Conservation (phyloP, 2,329 filamentous ascomycete species). For the Tolypocladium cylindrosporum region DNA sequence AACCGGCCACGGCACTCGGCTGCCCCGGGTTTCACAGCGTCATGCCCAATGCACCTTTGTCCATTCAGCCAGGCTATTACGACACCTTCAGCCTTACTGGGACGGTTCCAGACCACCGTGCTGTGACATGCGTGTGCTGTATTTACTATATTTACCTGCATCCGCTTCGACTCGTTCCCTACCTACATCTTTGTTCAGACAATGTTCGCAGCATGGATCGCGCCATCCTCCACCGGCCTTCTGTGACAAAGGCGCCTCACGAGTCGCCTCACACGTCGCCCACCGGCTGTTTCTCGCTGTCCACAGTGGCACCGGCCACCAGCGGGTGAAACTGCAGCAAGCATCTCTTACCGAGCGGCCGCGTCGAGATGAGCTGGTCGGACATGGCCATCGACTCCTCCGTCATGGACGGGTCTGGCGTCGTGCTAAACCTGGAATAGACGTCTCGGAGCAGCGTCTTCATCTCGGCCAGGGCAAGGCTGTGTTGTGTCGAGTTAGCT, state of each 20-base stretch:
- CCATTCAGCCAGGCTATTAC: background rate
- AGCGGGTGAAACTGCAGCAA: slow-evolving; percentile 38
- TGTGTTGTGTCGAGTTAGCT: slow-evolving; percentile 5
- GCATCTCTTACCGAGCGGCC: slow-evolving; percentile 50
- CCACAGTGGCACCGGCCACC: background rate
- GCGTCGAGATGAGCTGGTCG: slow-evolving; percentile 57
- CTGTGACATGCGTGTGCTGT: background rate
- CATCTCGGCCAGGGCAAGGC: slow-evolving; percentile 57
- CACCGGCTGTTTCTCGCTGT: background rate
- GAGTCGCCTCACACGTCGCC: background rate
- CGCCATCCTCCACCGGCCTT: background rate
- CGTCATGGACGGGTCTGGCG: slow-evolving; percentile 43
- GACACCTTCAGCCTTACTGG: background rate
- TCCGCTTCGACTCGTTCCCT: background rate
- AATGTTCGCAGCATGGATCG: no score
- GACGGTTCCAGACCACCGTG: background rate
- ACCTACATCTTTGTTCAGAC: background rate
- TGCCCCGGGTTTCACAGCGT: background rate
- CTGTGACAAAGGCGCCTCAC: background rate
- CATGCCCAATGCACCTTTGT: background rate
- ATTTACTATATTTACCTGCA: background rate
- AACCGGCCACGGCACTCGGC: background rate
- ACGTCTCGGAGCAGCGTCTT: slow-evolving; percentile 53
- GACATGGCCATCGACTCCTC: slow-evolving; percentile 51
- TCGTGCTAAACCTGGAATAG: slow-evolving; percentile 48